Percentiles rank a stretch among this genome's conserved stretches.
phyloP scores from a whole-genome alignment of 257 asterid genomes.

The Rubia yunnanensis region DNA sequence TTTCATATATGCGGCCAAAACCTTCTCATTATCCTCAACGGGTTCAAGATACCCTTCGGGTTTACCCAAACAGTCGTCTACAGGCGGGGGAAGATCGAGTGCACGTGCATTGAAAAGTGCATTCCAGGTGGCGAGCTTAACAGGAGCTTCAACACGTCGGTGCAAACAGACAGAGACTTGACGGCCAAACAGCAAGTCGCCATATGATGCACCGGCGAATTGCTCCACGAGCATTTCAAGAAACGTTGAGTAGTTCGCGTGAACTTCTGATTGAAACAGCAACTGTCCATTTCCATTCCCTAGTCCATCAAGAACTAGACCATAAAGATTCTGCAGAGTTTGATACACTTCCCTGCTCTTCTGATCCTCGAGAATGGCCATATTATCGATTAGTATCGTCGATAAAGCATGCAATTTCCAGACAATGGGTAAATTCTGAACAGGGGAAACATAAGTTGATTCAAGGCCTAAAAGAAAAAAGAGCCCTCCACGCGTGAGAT shows the following conservation, averaged over 20 bases:
- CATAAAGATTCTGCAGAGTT: conserved; percentile 64
- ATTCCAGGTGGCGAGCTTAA: conserved; percentile 73
- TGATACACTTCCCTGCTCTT: conserved; percentile 63
- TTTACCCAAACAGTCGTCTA: conserved; percentile 43
- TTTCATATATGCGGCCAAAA: conserved; percentile 69
- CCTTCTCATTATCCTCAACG: conserved; percentile 70
- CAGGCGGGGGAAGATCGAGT: conserved; percentile 77
- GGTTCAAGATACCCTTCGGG: conserved; percentile 82
- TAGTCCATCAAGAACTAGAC: conserved; percentile 38
- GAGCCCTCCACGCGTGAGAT: conserved; percentile 65
- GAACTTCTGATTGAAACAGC: conserved; percentile 51
- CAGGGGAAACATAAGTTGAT: conserved; percentile 35
- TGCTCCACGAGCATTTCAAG: conserved; percentile 80
- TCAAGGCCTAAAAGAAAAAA: conserved; percentile 81
- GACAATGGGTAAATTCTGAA: conserved; percentile 44
- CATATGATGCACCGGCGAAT: conserved; percentile 87
- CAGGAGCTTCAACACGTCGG: conserved; percentile 62
- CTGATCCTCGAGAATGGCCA: conserved; percentile 65
- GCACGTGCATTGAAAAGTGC: conserved; percentile 61
- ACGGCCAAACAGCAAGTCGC: conserved; percentile 70
- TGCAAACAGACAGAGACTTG: conserved; percentile 75
- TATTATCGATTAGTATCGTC: conserved; percentile 48
- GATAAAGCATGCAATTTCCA: conserved; percentile 94
- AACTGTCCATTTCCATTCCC: conserved; percentile 24
- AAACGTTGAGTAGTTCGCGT: conserved; percentile 66